Conservation (phyloP, 306 rosid species). For the Geum urbanum region DNA sequence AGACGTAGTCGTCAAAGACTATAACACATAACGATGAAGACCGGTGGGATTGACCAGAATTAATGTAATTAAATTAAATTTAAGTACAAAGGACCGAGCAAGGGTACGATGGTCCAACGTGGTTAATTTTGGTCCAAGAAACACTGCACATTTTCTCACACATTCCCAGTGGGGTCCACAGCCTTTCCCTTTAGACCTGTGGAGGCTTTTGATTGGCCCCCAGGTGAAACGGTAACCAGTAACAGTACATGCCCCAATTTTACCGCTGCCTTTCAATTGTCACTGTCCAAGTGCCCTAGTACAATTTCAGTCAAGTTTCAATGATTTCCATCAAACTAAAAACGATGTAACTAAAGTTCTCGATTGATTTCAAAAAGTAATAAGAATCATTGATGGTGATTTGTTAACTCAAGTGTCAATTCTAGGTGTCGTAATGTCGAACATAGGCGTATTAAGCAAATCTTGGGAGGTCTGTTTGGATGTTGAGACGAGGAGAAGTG, state of each 20-base stretch:
- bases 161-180: conserved; percentile 7
- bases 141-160: conserved; percentile 12
- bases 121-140: conserved; percentile 30
- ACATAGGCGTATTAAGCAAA: neutral
- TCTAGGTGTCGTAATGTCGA: no score
- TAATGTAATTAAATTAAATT: neutral
- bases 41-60: neutral
- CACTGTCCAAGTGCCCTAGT: no score
- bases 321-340: no score
- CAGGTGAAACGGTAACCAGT: neutral
- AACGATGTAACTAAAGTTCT: no score
- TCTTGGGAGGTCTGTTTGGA: neutral
- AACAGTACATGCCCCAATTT: no score
- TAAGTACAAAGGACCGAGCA: neutral
- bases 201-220: neutral
- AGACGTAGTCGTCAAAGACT: neutral
- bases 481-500: neutral
- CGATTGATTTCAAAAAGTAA: no score
- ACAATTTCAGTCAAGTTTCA: no score
- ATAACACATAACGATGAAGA: neutral
- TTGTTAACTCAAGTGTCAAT: no score
- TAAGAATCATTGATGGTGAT: no score
- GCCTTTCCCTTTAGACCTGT: neutral
- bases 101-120: conserved; percentile 23
- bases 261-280: no score